Conservation (phyloP, 768 basidiomycete genomes). For the Polyporus arcularius region DNA sequence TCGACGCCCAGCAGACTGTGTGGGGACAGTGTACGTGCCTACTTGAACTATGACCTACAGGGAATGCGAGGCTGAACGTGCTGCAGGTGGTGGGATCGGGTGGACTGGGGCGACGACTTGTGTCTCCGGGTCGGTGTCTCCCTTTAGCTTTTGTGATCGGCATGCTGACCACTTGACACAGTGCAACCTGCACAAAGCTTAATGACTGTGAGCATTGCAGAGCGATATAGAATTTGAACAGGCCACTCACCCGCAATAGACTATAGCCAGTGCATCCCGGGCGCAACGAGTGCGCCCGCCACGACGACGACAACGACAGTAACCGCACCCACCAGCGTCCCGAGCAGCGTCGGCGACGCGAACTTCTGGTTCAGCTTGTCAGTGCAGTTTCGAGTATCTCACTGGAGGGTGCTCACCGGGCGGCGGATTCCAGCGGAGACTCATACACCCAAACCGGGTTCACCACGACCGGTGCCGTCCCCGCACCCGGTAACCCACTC, state of each 20-base stretch:
- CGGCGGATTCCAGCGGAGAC: conserved; percentile 44
- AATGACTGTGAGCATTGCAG: conserved; percentile 8
- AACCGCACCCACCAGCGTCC: conserved; percentile 7
- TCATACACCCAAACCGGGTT: conserved; percentile 64
- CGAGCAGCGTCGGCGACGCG: conserved; percentile 2
- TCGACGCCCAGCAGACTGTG: conserved; percentile 17
- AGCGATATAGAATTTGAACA: no score
- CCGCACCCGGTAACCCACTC: conserved; percentile 48
- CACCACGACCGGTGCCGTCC: conserved; percentile 40
- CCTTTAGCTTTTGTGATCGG: not conserved
- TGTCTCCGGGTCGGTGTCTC: conserved; percentile 3
- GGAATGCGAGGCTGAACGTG: not conserved
- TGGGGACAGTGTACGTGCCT: conserved; percentile 21
- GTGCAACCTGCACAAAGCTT: conserved; percentile 4
- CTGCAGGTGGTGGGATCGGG: conserved; percentile 16
- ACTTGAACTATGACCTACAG: not conserved
- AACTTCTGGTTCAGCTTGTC: conserved; percentile 44
- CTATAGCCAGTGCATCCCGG: conserved; percentile 19
- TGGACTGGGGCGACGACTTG: conserved; percentile 17
- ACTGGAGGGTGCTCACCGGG: not conserved
- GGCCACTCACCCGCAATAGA: not conserved
- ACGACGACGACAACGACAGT: not conserved
- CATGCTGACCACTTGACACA: not conserved
- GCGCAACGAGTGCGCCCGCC: not conserved
- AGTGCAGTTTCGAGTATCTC: conserved; percentile 13